Evolutionary conservation across 768 basidiomycete species (phyloP).

Genomic region (Pleurotus eryngii): DNA sequence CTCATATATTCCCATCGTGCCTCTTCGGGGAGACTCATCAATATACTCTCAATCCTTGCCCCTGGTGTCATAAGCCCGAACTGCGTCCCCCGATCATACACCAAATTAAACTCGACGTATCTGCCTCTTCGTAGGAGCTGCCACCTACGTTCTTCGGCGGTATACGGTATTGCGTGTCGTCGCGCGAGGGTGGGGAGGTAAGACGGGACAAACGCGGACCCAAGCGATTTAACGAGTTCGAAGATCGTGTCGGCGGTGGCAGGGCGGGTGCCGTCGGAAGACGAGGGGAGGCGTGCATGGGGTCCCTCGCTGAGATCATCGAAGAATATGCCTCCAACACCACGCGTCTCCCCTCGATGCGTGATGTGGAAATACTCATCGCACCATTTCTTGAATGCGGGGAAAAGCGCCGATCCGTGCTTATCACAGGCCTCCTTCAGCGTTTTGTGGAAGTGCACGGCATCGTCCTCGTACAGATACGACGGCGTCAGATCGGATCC

Average conservation of each 20-base stretch:
- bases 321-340: conserved; percentile 94
- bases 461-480: conserved; percentile 88
- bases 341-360: conserved; percentile 82
- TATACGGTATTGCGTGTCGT: conserved; percentile 52
- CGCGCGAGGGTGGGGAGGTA: conserved; percentile 82
- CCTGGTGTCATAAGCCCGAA: conserved; percentile 84
- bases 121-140: conserved; percentile 87
- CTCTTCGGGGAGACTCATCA: conserved; percentile 86
- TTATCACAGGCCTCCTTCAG: conserved; percentile 73
- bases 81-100: conserved; percentile 84
- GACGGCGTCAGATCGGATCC: conserved; percentile 93
- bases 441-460: conserved; percentile 78
- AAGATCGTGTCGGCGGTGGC: conserved; percentile 69
- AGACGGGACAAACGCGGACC: conserved; percentile 82
- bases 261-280: conserved; percentile 40
- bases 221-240: conserved; percentile 64
- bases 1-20: conserved; percentile 90
- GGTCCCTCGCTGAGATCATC: conserved; percentile 78
- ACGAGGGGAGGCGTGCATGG: conserved; percentile 59
- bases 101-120: conserved; percentile 94
- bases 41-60: conserved; percentile 83
- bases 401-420: conserved; percentile 67
- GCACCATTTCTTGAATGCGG: conserved; percentile 90
- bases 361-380: conserved; percentile 96
- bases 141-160: conserved; percentile 80